phyloP scores from a whole-genome alignment of 305 asterid genomes.

The Rubia occidens region DNA sequence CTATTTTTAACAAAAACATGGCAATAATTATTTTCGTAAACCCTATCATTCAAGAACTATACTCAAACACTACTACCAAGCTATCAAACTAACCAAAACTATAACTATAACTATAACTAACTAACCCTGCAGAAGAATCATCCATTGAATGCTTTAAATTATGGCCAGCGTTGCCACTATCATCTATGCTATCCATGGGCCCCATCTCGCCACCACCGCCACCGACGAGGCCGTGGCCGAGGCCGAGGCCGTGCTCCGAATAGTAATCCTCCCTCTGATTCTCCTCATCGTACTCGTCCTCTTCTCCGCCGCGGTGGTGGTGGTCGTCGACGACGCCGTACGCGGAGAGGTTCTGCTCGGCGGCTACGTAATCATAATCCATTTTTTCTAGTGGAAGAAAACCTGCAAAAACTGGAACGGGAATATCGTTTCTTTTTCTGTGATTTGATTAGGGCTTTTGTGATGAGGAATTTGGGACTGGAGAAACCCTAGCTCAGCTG shows the following conservation, averaged over 20 bases:
- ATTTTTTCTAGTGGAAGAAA: constrained; percentile 25
- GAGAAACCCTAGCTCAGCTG: constrained; percentile 4
- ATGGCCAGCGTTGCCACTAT: constrained; percentile 42
- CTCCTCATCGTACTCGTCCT: constrained; percentile 47
- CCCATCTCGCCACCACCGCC: constrained; percentile 31
- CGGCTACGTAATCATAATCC: constrained; percentile 64
- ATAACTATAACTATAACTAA: constrained; percentile 35
- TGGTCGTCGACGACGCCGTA: constrained; percentile 58
- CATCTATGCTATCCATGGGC: constrained; percentile 61
- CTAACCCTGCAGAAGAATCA: constrained; percentile 98
- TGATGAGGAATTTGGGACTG: neutral
- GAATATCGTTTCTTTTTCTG: neutral
- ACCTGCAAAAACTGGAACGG: neutral
- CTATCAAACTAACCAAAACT: constrained; percentile 30
- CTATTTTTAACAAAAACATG: neutral
- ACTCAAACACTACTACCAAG: constrained; percentile 35
- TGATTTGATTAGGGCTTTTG: neutral
- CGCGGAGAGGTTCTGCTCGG: constrained; percentile 57
- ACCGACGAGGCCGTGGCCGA: constrained; percentile 6
- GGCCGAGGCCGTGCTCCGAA: constrained; percentile 18
- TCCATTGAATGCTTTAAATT: constrained; percentile 56
- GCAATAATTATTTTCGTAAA: constrained; percentile 11
- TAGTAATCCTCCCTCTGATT: constrained; percentile 47
- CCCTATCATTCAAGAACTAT: constrained; percentile 30
- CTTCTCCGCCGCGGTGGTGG: constrained; percentile 18